Base-by-base conservation (phyloP, 495 filamentous ascomycete species). In the Penicillium soppii region DNA sequence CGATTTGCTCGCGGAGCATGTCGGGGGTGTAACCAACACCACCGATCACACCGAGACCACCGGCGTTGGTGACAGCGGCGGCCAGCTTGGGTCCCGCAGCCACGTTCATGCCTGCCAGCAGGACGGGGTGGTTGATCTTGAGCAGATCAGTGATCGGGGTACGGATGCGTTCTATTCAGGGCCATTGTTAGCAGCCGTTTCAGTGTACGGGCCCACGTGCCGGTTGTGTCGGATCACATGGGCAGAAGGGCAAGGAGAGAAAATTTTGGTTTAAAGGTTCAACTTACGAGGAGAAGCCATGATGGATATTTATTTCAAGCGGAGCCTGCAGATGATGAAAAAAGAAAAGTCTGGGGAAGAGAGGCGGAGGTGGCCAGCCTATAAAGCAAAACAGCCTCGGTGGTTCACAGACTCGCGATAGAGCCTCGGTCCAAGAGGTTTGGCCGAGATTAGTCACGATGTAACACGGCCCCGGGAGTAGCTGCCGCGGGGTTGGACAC, bases 91-190 rank as follows among this genome's bases (percentile, higher is more conserved):
- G 95, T 40, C 94, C 94, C 42, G 94, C 95, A 41, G 94, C 95
- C 52, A 97, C 95, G 80, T 97, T 97, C 94, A 98, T 98, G 62
- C 94, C 94, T 56, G 94, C 94, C 53, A 97, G 85, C 63, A 97
- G 78, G 66, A 98, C 78, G 25, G 94, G 94, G 75, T 97, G 94
- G 62, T 96, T 91, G 80, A 98, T 97, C 80, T 87, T 87, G 73
- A 97, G 86, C 56, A 96, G 88, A 81, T 95, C 91, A 58, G 94
- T 98, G 65, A 91, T 75, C 43, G 89, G 83, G 27, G 92, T 97
- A 58, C 87, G 87, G 71, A 96, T 85, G 76, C 86, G 76, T 75
- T 94, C 90, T 95, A 72, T 35, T 17, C 15, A 23, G 27, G 41
- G 17, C 19, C 48, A 20, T 47, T 35, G 43, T 52, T 43, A 52